These are phyloP conservation scores for Nicotiana knightiana DNA, from an alignment of 257 asterid species.

Conservation along the genomic window DNA sequence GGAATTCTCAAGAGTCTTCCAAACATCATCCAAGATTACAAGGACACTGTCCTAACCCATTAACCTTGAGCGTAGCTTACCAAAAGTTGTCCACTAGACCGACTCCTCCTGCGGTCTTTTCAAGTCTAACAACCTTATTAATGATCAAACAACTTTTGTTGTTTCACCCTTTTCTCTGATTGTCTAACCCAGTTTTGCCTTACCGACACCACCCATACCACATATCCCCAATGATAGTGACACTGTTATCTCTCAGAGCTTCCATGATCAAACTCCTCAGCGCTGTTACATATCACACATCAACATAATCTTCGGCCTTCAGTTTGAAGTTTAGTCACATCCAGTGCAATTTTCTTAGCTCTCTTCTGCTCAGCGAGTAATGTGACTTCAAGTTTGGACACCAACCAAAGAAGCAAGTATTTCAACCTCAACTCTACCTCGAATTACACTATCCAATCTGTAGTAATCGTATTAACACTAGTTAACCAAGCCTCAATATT, in stretches of 20 bases:
- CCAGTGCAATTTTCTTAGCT: neutral
- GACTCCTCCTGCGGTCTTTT: neutral
- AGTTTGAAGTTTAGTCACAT: neutral
- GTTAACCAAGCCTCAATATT: neutral
- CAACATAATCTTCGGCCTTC: neutral
- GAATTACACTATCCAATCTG: neutral
- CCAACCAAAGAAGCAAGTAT: neutral
- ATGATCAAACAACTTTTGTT: neutral
- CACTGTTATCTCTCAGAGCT: neutral
- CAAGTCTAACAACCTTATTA: neutral
- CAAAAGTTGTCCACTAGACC: neutral
- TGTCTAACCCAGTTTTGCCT: slow-evolving; percentile 9
- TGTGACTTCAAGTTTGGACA: neutral
- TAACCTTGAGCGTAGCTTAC: neutral
- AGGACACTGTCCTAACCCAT: neutral
- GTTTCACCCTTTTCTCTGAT: neutral
- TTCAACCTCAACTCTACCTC: neutral
- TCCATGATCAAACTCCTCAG: slow-evolving; percentile 6
- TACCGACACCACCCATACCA: slow-evolving; percentile 21
- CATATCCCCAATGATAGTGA: slow-evolving; percentile 9
- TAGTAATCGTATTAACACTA: neutral
- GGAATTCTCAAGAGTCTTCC: slow-evolving; percentile 17
- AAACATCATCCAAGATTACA: slow-evolving; percentile 10
- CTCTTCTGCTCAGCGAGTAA: neutral
- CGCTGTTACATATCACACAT: neutral